A percentile compares a stretch with the other conserved stretches of the same genome.
Evolutionary conservation across 2,329 filamentous ascomycete species (phyloP).

Genomic region (Sporothrix pallida): DNA sequence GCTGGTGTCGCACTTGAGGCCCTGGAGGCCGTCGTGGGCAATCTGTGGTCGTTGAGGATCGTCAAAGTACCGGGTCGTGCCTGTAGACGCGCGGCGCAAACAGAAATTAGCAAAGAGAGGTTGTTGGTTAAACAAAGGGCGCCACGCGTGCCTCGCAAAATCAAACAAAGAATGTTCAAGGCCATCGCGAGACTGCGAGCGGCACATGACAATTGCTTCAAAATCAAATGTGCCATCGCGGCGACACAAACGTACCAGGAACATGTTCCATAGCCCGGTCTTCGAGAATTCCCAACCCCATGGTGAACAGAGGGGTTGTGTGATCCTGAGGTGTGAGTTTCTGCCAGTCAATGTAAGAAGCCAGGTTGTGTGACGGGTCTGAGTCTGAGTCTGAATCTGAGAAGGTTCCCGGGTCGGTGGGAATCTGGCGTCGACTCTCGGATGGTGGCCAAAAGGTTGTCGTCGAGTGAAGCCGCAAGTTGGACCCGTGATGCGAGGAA

Average conservation of each 20-base stretch:
- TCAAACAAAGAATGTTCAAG: not conserved
- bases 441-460: not conserved
- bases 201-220: not conserved
- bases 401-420: not conserved
- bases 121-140: not conserved
- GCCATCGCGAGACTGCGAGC: not conserved
- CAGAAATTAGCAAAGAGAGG: not conserved
- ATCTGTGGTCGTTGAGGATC: constrained; percentile 57
- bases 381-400: not conserved
- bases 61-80: constrained; percentile 69
- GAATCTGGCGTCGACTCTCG: not conserved
- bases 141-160: not conserved
- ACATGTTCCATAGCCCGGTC: constrained; percentile 70
- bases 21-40: constrained; percentile 48
- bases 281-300: constrained; percentile 78
- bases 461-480: not conserved
- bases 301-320: constrained; percentile 43
- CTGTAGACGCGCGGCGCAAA: constrained; percentile 39
- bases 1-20: constrained; percentile 74
- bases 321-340: not conserved
- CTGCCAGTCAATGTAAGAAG: not conserved
- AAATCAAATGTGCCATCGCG: not conserved
- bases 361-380: not conserved
- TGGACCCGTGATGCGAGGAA: constrained; percentile 6
- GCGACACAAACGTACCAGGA: constrained; percentile 63